Base-by-base conservation (phyloP, 768 basidiomycete species). In the Tylopilus sp. region DNA sequence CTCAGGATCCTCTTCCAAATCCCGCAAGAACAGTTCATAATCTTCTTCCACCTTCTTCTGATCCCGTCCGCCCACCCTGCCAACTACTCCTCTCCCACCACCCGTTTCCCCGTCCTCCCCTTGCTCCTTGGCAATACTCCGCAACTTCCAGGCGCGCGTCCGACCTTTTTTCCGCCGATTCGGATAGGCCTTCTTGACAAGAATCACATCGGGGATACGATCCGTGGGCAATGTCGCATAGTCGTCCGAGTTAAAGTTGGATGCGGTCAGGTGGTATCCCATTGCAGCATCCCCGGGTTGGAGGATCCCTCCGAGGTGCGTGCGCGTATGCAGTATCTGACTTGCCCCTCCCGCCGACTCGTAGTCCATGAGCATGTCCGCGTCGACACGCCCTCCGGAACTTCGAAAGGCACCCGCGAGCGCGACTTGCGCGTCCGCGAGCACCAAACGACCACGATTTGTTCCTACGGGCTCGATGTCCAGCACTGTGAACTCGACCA, bases 171-270 rank as follows among this genome's bases (percentile, higher is more conserved):
- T 97, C 52, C 95, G 71, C 30, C 93, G 75, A 70, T 92, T 90
- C 44, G 94, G 95, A 71, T 98, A 98, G 43, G 91, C 80, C 77
- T 99, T 98, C 75, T 91, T 90, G 54, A 97, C 87, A 15, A 99
- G 82, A 30, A 99, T 81, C 56, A 97, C 83, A 61, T 98, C 94
- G 2, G 95, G 97, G 48, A 95, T 77, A 35, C 87, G 81, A 18
- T 79, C 77, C 22, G 73, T 54, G 2, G 80, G 76, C 21, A 97
- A 75, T 25, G 76, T 70, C 6, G 91, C 82, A 63, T 86, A 98
- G 50, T 85, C 84, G 51, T 88, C 84, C 51, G 88, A 91, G 76
- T 98, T 99, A 79, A 86, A 97, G 74, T 99, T 99, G 54, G 86
- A 74, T 52, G 88, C 84, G 9, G 86, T 85, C 53, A 98, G 79